These are phyloP conservation scores for Parascedosporium putredinis DNA, from an alignment of 2,329 filamentous ascomycete species.

Conservation along the genomic window DNA sequence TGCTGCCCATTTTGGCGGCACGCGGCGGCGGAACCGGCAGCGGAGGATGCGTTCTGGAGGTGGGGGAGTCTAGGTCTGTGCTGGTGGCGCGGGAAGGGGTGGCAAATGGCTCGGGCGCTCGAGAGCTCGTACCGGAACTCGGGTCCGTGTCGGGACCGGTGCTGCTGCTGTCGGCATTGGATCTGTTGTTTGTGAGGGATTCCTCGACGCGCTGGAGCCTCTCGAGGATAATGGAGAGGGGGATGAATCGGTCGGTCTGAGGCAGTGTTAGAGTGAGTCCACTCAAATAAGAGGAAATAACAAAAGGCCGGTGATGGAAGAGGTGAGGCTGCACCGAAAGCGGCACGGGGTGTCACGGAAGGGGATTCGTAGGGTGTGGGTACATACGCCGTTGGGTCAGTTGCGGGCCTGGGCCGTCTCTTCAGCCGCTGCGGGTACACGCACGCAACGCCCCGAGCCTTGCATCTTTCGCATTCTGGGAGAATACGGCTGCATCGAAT, in stretches of 20 bases:
- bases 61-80: background rate
- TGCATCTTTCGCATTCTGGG: slow-evolving; percentile 19
- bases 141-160: too few species aligned
- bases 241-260: slow-evolving; percentile 9
- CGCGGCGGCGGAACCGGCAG: background rate
- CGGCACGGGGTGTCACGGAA: too few species aligned
- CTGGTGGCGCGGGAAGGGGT: background rate
- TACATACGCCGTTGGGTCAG: slow-evolving; percentile 12
- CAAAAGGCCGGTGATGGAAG: background rate
- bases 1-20: background rate
- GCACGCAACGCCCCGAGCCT: slow-evolving; percentile 17
- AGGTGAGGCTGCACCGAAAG: too few species aligned
- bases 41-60: too few species aligned
- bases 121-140: too few species aligned
- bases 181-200: slow-evolving; percentile 8
- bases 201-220: slow-evolving; percentile 20
- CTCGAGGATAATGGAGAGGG: slow-evolving; percentile 17
- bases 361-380: too few species aligned
- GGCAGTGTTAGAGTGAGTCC: too few species aligned
- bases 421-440: slow-evolving; percentile 18
- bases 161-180: background rate
- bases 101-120: too few species aligned
- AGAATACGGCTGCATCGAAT: slow-evolving; percentile 20
- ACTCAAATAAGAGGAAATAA: background rate
- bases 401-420: slow-evolving; percentile 14